phyloP scores from a whole-genome alignment of 1,284 basidiomycete genomes.

The Fomitopsis palustris region DNA sequence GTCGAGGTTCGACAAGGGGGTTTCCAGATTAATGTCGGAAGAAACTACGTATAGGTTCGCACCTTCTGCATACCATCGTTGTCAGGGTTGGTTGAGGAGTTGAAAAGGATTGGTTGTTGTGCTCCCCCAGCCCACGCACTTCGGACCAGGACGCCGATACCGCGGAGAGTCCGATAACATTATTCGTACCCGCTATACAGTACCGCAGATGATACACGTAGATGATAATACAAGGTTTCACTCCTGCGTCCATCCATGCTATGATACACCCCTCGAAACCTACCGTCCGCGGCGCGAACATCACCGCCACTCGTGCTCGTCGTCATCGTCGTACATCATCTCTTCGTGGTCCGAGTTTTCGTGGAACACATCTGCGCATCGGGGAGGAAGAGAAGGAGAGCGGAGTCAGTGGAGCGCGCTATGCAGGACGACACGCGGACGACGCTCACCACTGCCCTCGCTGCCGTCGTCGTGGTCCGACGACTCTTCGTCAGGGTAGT shows the following conservation, averaged over 20 bases:
- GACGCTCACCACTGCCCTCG: constrained; percentile 38
- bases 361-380: not conserved
- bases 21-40: too few species aligned
- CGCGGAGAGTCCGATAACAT: too few species aligned
- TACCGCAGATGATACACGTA: not conserved
- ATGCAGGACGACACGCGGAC: not conserved
- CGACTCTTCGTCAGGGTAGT: constrained; percentile 75
- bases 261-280: too few species aligned
- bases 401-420: not conserved
- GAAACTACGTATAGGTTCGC: too few species aligned
- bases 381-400: not conserved
- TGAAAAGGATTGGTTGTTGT: too few species aligned
- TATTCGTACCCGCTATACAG: not conserved
- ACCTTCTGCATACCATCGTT: too few species aligned
- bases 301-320: constrained; percentile 1
- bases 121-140: too few species aligned
- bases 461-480: constrained; percentile 30
- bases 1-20: too few species aligned
- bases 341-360: not conserved
- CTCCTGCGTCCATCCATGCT: not conserved
- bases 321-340: not conserved
- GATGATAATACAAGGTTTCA: not conserved
- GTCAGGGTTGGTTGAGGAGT: too few species aligned
- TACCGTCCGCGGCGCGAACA: not conserved
- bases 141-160: too few species aligned